Evolutionary conservation across 805 yeast species (phyloP).

Genomic region (Clavispora phyllophila): DNA sequence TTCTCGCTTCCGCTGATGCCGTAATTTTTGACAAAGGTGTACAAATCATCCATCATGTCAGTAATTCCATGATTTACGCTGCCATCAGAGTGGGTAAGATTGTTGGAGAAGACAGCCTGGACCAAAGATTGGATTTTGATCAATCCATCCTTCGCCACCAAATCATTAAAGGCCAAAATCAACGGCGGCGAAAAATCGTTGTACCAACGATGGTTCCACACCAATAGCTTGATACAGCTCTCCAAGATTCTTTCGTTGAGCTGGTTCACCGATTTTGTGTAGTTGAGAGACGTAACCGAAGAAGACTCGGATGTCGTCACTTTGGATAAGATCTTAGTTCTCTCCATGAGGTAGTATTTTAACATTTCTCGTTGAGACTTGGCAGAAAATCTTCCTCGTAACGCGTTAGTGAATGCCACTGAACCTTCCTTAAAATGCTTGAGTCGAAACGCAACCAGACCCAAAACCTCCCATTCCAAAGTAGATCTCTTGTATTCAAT

Average conservation of each 20-base stretch:
- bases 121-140: slow-evolving; percentile 71
- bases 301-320: slow-evolving; percentile 6
- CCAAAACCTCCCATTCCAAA: slow-evolving; percentile 89
- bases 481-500: slow-evolving; percentile 72
- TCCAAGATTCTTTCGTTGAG: slow-evolving; percentile 60
- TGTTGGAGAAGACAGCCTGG: slow-evolving; percentile 54
- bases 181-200: slow-evolving; percentile 77
- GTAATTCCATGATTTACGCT: slow-evolving; percentile 49
- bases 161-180: slow-evolving; percentile 48
- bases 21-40: slow-evolving; percentile 44
- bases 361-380: slow-evolving; percentile 71
- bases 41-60: slow-evolving; percentile 50
- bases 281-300: slow-evolving; percentile 23
- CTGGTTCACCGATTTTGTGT: slow-evolving; percentile 34
- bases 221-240: slow-evolving; percentile 68
- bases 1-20: slow-evolving; percentile 41
- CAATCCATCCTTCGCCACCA: slow-evolving; percentile 73
- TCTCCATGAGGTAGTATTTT: slow-evolving; percentile 54
- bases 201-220: slow-evolving; percentile 99
- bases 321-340: slow-evolving; percentile 31
- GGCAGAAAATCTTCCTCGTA: slow-evolving; percentile 73
- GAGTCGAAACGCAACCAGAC: slow-evolving; percentile 77
- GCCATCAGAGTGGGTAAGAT: slow-evolving; percentile 17
- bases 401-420: slow-evolving; percentile 70
- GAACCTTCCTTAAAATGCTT: slow-evolving; percentile 87